Conservation (phyloP, 1,139 yeast species). For the Candida sojae region DNA sequence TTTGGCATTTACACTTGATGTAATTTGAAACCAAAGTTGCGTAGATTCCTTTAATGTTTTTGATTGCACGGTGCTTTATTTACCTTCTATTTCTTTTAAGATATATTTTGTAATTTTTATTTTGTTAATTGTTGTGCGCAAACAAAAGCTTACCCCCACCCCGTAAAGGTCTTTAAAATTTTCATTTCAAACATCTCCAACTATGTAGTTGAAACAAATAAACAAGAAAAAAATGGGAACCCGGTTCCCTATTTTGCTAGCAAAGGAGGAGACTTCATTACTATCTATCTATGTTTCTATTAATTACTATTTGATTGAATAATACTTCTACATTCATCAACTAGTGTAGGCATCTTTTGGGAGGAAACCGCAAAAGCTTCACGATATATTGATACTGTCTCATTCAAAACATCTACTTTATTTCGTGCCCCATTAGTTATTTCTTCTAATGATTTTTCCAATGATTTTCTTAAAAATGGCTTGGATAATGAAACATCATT, state of each 20-base stretch:
- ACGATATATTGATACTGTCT: constrained; percentile 60
- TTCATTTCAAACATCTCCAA: not conserved
- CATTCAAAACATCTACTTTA: constrained; percentile 56
- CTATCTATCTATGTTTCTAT: not conserved
- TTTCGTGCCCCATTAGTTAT: constrained; percentile 67
- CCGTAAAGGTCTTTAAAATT: not conserved
- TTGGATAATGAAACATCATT: constrained; percentile 77
- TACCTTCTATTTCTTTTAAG: not conserved
- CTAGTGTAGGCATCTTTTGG: constrained; percentile 30
- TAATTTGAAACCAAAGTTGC: not conserved
- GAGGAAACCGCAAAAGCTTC: constrained; percentile 54
- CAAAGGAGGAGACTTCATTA: too few species aligned
- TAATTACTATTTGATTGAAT: constrained; percentile 8
- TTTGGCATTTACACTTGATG: not conserved
- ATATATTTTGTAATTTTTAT: not conserved
- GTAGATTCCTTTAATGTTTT: not conserved
- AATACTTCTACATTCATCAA: constrained; percentile 23
- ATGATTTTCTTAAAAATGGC: constrained; percentile 78
- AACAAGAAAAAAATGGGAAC: too few species aligned
- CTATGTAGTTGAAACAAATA: too few species aligned
- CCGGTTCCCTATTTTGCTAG: too few species aligned
- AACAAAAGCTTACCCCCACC: not conserved
- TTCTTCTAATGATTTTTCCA: constrained; percentile 66
- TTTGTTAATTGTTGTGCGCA: not conserved
- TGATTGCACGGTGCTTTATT: not conserved